Evolutionary conservation across 768 basidiomycete species (phyloP).

Genomic region (Leucosporidium yakuticum): DNA sequence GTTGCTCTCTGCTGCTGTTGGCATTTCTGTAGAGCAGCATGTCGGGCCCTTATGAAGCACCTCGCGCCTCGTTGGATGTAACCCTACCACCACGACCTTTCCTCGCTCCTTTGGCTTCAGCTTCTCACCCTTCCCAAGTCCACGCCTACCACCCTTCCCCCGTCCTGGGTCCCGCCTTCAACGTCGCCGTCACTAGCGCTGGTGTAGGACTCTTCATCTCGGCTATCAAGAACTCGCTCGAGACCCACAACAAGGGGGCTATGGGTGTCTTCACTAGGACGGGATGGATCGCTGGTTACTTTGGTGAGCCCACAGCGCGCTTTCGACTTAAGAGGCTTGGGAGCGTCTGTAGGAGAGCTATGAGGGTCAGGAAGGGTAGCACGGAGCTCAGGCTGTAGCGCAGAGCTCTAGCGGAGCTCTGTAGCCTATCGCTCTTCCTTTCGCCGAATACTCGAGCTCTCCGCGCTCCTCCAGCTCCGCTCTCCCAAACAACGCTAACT

Average conservation of each 20-base stretch:
- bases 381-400: neutral
- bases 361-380: neutral
- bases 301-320: slow-evolving; percentile 55
- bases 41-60: neutral
- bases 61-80: slow-evolving; percentile 24
- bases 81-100: slow-evolving; percentile 34
- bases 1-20: no score
- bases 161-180: slow-evolving; percentile 25
- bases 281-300: slow-evolving; percentile 82
- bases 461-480: neutral
- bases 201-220: slow-evolving; percentile 47
- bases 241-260: slow-evolving; percentile 68
- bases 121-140: neutral
- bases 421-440: neutral
- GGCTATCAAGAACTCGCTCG: slow-evolving; percentile 71
- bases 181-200: slow-evolving; percentile 21
- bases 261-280: slow-evolving; percentile 80
- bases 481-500: neutral
- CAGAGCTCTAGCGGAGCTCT: neutral
- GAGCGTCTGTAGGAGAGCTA: neutral
- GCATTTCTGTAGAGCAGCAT: no score
- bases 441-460: neutral
- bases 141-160: slow-evolving; percentile 23
- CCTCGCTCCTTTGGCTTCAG: slow-evolving; percentile 16
- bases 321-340: neutral